Conservation (phyloP, 164 flowering plant species). For the Sextonia rubra region DNA sequence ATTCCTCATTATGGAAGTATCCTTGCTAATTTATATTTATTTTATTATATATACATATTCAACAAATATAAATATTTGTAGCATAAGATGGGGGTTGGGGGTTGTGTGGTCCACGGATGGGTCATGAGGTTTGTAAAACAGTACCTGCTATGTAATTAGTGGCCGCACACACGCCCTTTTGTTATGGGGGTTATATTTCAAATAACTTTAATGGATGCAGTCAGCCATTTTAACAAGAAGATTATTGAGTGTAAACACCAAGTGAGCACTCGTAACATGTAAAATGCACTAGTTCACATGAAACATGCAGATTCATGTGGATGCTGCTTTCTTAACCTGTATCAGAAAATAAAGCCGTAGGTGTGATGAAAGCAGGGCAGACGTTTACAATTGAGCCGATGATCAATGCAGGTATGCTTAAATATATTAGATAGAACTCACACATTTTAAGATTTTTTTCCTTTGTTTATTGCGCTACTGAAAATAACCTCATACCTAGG, state of each 20-base stretch:
- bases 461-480: not conserved
- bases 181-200: not conserved
- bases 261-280: not conserved
- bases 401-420: constrained; percentile 72
- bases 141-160: too few relatives aligned
- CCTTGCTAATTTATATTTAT: constrained; percentile 22
- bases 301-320: not conserved
- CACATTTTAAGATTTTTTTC: not conserved
- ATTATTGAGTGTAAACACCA: not conserved
- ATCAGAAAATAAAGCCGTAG: constrained; percentile 94
- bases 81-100: too few relatives aligned
- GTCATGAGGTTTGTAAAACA: too few relatives aligned
- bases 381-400: constrained; percentile 97
- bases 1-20: constrained; percentile 97
- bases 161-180: too few relatives aligned
- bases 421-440: not conserved
- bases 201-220: not conserved
- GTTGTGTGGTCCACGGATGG: too few relatives aligned
- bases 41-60: too few relatives aligned
- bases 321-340: constrained; percentile 31
- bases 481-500: constrained; percentile 32
- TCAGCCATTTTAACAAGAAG: not conserved
- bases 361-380: constrained; percentile 98
- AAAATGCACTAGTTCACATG: not conserved
- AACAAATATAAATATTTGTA: not conserved